Base-by-base conservation (phyloP, 805 yeast species). In the Tetrapisispora pingtungensis region DNA sequence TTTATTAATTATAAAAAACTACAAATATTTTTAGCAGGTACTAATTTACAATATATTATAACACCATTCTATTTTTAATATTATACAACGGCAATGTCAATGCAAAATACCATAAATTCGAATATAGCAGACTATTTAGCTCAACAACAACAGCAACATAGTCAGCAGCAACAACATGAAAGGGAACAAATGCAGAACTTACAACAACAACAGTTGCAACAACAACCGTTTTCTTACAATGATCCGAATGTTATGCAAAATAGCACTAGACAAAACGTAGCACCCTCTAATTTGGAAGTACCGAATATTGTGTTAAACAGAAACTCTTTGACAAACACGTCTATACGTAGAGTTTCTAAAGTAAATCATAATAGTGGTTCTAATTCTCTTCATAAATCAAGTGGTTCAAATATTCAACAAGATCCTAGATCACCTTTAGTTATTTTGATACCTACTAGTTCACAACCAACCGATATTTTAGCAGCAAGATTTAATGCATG, bases 401-500 rank as follows among this genome's bases (percentile, higher is more conserved):
- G n/a, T 26, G 32, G 39, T 8, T 24, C 39, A 14, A 36, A 36
- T 24, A 15, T 36, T 45, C 54, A 56, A 40, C 53, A 55, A 34
- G 77, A 74, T 48, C 73, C 75, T 12, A 56, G 74, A 10, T 74
- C 74, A 41, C 81, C 81, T 1, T 58, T 75, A 24, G 56, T 62
- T 1, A 65, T 74, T 8, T 59, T 67, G 30, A 67, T 81, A 33
- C 88, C 88, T 6, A 70, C 76, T 7, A 63, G 67, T 36, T 77
- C 83, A 3, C 78, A 78, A 52, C 97, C 97, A 10, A 88, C 97
- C 1, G 97, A 89, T 46, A 76, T 84, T 7, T 69, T 90, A 47
- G 93, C 96, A 2, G 73, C 77, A 26, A 71, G 97, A 49, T 89
- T 90, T 61, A 73, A 80, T 41, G 82, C 94, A 2, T 90, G 97